Conservation (phyloP, 2,329 filamentous ascomycete species). For the Colletotrichum tamarilloi region DNA sequence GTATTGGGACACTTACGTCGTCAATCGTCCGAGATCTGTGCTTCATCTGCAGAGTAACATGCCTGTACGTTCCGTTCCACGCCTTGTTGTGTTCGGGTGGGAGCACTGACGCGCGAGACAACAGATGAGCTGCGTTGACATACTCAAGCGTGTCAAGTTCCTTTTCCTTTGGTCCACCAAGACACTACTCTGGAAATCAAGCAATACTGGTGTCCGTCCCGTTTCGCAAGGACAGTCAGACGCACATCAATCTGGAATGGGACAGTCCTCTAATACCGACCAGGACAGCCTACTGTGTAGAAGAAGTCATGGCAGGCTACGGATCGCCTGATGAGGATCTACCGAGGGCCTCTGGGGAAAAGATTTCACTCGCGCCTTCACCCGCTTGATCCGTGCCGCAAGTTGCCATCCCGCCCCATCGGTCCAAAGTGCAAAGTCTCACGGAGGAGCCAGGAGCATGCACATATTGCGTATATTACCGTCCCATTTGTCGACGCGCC, state of each 20-base stretch:
- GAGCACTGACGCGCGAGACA: constrained; percentile 3
- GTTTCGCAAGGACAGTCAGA: background rate
- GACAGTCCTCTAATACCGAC: background rate
- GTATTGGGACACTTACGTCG: background rate
- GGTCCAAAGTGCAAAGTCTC: background rate
- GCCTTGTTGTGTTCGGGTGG: background rate
- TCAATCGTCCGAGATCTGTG: background rate
- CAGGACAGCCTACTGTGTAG: background rate
- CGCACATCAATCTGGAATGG: constrained; percentile 12
- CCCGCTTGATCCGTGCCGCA: constrained; percentile 23
- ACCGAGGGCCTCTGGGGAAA: constrained; percentile 1
- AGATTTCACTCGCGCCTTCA: constrained; percentile 14
- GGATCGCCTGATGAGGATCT: constrained; percentile 24
- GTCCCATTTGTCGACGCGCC: background rate
- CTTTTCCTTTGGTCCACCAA: background rate
- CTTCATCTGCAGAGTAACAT: background rate
- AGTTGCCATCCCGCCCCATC: constrained; percentile 17
- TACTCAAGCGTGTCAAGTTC: background rate
- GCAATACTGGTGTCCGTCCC: no score
- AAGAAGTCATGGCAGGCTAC: background rate
- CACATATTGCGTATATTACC: background rate
- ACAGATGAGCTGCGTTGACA: background rate
- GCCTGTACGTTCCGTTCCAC: background rate
- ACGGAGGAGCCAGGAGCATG: background rate
- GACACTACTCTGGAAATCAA: no score